Evolutionary conservation across 2,329 filamentous ascomycete genomes (phyloP).

Genomic region (Plectosphaerella sp.): DNA sequence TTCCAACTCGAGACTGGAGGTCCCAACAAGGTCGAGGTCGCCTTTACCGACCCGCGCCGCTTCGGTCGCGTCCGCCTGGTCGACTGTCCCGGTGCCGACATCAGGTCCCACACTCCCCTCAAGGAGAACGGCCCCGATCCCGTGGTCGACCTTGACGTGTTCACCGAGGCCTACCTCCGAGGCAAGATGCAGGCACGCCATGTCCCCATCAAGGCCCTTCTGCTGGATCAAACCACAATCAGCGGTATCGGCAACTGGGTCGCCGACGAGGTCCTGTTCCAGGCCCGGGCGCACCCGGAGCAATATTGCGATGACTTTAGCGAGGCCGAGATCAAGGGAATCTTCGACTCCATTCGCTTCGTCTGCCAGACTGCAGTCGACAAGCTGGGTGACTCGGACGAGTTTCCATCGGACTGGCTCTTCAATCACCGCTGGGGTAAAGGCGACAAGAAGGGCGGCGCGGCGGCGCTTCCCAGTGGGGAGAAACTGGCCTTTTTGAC

Average conservation of each 20-base stretch:
- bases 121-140: constrained; percentile 94
- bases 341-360: constrained; percentile 70
- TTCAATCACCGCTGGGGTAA: constrained; percentile 90
- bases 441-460: constrained; percentile 71
- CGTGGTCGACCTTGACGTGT: constrained; percentile 70
- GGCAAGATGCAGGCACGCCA: constrained; percentile 68
- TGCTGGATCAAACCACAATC: constrained; percentile 84
- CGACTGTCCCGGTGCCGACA: constrained; percentile 71
- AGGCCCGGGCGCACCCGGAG: constrained; percentile 85
- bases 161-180: constrained; percentile 74
- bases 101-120: constrained; percentile 72
- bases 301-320: constrained; percentile 83
- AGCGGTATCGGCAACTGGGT: constrained; percentile 98
- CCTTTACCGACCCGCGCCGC: constrained; percentile 80
- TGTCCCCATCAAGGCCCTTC: constrained; percentile 82
- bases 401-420: constrained; percentile 84
- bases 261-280: constrained; percentile 87
- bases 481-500: constrained; percentile 82
- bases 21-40: constrained; percentile 52
- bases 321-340: constrained; percentile 62
- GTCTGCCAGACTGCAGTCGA: constrained; percentile 79
- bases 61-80: constrained; percentile 78
- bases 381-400: constrained; percentile 71
- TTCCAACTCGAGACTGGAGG: constrained; percentile 68
- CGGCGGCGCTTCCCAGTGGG: constrained; percentile 70